These are phyloP conservation scores for Bocquillonia castaneifolia DNA, from an alignment of 441 rosid genomes.

Conservation along the genomic window DNA sequence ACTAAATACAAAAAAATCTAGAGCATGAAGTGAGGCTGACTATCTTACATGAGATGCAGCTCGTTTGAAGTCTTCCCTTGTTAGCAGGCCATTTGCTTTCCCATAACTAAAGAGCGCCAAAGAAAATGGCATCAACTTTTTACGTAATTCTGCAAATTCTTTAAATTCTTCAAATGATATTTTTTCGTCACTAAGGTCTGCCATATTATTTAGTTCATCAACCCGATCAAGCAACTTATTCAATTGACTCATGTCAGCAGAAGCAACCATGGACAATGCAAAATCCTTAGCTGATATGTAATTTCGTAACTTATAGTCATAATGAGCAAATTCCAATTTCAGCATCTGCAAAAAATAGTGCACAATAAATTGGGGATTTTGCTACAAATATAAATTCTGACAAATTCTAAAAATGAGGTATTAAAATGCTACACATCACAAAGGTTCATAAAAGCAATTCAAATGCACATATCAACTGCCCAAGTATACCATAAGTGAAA, in stretches of 20 bases:
- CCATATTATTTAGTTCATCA: constrained; percentile 44
- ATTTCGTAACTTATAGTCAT: constrained; percentile 61
- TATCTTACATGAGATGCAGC: constrained; percentile 62
- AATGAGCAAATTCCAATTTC: constrained; percentile 82
- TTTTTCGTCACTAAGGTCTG: constrained; percentile 42
- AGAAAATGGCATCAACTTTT: constrained; percentile 63
- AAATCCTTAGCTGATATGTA: constrained; percentile 85
- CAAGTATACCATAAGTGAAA: constrained; percentile 8
- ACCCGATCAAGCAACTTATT: constrained; percentile 61
- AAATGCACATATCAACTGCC: constrained; percentile 3
- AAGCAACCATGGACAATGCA: constrained; percentile 87
- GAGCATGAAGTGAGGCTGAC: not conserved
- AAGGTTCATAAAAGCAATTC: constrained; percentile 6
- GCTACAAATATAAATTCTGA: not conserved
- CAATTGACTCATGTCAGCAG: constrained; percentile 73
- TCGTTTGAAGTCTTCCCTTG: constrained; percentile 69
- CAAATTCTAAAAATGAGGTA: not conserved
- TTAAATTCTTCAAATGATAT: constrained; percentile 70
- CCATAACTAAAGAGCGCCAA: constrained; percentile 84
- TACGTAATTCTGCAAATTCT: constrained; percentile 69
- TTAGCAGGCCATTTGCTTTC: constrained; percentile 65
- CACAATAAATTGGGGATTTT: not conserved
- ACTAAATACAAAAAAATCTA: not conserved
- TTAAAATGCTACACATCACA: constrained; percentile 5
- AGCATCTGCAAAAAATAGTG: constrained; percentile 43